phyloP scores from a whole-genome alignment of 2,329 filamentous ascomycete species.

The Magnaporthiopsis poae region DNA sequence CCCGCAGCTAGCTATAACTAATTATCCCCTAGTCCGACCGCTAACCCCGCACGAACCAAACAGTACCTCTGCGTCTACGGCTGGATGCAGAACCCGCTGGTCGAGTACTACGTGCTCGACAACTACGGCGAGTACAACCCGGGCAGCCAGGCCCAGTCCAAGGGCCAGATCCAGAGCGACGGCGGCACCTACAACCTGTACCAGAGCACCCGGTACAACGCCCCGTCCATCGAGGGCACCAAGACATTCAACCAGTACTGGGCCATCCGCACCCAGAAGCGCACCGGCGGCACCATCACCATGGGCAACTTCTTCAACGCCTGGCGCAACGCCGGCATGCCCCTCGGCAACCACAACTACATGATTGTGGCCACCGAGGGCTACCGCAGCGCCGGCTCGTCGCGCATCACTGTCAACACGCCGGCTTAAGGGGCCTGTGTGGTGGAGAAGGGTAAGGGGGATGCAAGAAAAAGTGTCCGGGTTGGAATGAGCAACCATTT shows the following conservation, averaged over 20 bases:
- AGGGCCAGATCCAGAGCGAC: conserved; percentile 23
- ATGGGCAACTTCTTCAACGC: conserved; percentile 38
- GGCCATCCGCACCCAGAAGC: conserved; percentile 39
- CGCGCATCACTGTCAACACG: conserved; percentile 27
- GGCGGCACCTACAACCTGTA: conserved; percentile 28
- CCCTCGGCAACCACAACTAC: conserved; percentile 35
- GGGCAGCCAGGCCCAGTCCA: conserved; percentile 12
- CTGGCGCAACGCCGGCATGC: conserved; percentile 33
- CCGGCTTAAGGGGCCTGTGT: neutral
- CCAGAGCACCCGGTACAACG: conserved; percentile 25
- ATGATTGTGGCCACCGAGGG: conserved; percentile 39
- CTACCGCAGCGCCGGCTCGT: conserved; percentile 31
- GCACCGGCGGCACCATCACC: conserved; percentile 37
- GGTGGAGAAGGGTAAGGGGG: neutral
- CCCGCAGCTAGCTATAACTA: neutral
- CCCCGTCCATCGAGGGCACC: conserved; percentile 36
- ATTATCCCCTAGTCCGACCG: neutral
- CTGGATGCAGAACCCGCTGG: conserved; percentile 14
- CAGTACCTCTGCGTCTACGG: conserved; percentile 13
- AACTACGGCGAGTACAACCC: conserved; percentile 13
- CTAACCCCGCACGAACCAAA: neutral
- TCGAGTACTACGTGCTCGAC: conserved; percentile 16
- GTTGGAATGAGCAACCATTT: too few species aligned
- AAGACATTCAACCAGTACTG: conserved; percentile 40
- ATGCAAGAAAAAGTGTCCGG: too few species aligned